Base-by-base conservation (phyloP, 2,329 filamentous ascomycete species). In the Chrysoporthe cubensis region DNA sequence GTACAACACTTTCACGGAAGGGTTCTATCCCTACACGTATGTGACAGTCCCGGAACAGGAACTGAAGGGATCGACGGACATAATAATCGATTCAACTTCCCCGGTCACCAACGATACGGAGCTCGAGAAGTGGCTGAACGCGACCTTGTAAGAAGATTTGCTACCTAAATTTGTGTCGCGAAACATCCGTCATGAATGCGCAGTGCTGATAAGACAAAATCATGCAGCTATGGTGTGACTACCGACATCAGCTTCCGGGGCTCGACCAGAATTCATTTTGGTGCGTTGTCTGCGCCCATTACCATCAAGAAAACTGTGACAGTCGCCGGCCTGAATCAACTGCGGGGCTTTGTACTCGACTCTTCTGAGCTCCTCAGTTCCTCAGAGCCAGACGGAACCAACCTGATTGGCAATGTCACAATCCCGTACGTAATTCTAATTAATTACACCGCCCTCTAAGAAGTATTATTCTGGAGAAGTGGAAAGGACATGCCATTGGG, bases 291-390 rank as follows among this genome's bases (percentile, higher is more conserved):
- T 50, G 54, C 42, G 7, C 63, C 21, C 2, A 42, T 65, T 18
- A 48, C 57, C 32, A 40, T 65, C 63, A 58, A 59, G 43, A 65
- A 65, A n/a, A 65, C 63, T 16, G 43, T 65, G 11, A 59, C 63
- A 8, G 26, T 65, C 32, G 63, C 63, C 43, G 63, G 63, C 37
- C 34, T 65, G 54, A 65, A 65, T 9, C 42, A 65, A 21, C 26
- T 65, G 8, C 63, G 59, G 8, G 54, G 63, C 42, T 65, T 65
- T 40, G 13, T 52, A 13, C 54, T 65, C n/a, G 63, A 65, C 32
- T 59, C 52, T 13, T 58, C 56, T 7, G 26, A 59, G 9, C 21
- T 65, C 11, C 54, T 65, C 43, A 18, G 9, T 14, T 50, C 54
- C 1, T 21, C 62, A 32, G 52, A 65, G 13, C 2, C 62, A n/a